Conservation (phyloP, 2,329 filamentous ascomycete species). For the Fusarium hostae region DNA sequence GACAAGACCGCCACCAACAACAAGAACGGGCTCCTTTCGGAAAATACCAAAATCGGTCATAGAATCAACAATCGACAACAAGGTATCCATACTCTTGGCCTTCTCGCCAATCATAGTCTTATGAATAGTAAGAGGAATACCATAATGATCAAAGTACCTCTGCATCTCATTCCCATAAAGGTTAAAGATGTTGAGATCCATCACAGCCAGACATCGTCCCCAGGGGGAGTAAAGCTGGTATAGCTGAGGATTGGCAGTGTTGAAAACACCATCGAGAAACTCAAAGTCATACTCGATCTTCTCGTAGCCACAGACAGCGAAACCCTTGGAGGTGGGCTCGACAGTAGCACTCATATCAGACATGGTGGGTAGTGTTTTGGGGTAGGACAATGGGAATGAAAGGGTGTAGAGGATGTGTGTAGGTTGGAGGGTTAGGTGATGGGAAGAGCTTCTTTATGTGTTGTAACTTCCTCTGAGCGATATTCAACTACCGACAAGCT, state of each 20-base stretch:
- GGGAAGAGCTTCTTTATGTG: conserved; percentile 30
- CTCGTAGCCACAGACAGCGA: conserved; percentile 78
- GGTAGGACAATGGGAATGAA: neutral
- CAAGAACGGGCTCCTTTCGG: conserved; percentile 74
- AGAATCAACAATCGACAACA: conserved; percentile 75
- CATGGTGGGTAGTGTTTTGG: conserved; percentile 57
- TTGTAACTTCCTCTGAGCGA: neutral
- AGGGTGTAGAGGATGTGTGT: conserved; percentile 21
- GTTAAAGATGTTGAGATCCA: conserved; percentile 77
- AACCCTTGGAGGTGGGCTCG: conserved; percentile 70
- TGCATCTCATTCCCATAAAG: conserved; percentile 74
- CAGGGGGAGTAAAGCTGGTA: conserved; percentile 73
- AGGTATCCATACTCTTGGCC: conserved; percentile 77
- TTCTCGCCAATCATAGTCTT: conserved; percentile 81
- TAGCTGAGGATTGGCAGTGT: conserved; percentile 68
- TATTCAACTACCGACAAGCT: conserved; percentile 22
- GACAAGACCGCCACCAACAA: conserved; percentile 76
- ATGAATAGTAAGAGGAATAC: conserved; percentile 71
- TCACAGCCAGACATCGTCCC: conserved; percentile 74
- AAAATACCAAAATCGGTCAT: conserved; percentile 80
- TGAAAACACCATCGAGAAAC: conserved; percentile 76
- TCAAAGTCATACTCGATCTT: conserved; percentile 82
- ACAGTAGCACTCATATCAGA: conserved; percentile 77
- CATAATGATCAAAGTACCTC: conserved; percentile 73
- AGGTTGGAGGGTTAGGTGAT: conserved; percentile 1